A percentile compares a stretch with the other conserved stretches of the same genome.
These are phyloP conservation scores for Pecoramyces ruminantium DNA, from an alignment of 192 early-diverging fungal genomes.

Conservation along the genomic window DNA sequence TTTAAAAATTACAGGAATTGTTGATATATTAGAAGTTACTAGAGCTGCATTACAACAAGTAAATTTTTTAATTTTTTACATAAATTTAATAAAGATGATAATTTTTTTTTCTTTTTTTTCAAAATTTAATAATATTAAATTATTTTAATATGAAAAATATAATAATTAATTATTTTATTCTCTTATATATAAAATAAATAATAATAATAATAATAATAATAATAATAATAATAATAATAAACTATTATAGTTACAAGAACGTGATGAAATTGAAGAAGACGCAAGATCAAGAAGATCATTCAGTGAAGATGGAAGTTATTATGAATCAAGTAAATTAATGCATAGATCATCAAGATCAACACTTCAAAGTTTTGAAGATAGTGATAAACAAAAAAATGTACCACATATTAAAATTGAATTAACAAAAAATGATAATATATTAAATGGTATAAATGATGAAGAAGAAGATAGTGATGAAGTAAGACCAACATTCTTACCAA, in stretches of 20 bases:
- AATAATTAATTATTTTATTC: too few species aligned
- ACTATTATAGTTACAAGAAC: neutral
- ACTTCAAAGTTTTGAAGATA: neutral
- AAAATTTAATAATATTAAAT: too few species aligned
- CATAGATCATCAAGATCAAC: neutral
- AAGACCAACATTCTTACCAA: neutral
- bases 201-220: too few species aligned
- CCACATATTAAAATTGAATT: neutral
- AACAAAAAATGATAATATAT: neutral
- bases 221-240: neutral
- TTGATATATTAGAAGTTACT: neutral
- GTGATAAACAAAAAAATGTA: neutral
- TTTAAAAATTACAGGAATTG: neutral
- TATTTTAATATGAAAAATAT: too few species aligned
- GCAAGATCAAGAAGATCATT: neutral
- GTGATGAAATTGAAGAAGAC: neutral
- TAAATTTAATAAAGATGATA: too few species aligned
- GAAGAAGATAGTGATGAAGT: neutral
- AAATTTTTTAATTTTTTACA: too few species aligned
- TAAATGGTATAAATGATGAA: neutral
- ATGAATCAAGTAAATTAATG: neutral
- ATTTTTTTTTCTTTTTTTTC: too few species aligned
- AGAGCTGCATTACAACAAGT: neutral
- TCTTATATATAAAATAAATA: too few species aligned
- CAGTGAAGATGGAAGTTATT: neutral